These are phyloP conservation scores for Prunus fruticosa DNA, from an alignment of 306 rosid species.

Conservation along the genomic window DNA sequence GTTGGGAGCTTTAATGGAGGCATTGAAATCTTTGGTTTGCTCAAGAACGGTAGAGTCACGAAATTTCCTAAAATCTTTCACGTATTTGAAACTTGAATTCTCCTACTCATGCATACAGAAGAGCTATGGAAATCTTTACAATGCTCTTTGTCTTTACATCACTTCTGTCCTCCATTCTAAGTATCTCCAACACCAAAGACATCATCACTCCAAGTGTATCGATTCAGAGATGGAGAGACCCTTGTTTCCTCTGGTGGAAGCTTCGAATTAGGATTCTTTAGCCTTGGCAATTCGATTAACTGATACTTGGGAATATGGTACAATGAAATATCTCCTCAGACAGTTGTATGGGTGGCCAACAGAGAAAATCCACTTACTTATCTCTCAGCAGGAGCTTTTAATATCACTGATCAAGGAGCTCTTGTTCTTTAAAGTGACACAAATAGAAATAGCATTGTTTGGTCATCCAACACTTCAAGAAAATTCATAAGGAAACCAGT, in stretches of 20 bases:
- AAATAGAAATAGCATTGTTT: conserved; percentile 8
- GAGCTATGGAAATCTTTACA: not conserved
- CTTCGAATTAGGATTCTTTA: conserved; percentile 27
- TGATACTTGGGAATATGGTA: conserved; percentile 23
- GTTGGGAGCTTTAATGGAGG: no score
- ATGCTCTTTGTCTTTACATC: not conserved
- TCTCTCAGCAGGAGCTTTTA: conserved; percentile 29
- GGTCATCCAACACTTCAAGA: conserved; percentile 35
- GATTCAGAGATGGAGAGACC: not conserved
- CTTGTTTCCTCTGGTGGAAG: not conserved
- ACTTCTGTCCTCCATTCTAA: not conserved
- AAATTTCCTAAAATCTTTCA: not conserved
- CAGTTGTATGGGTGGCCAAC: conserved; percentile 58
- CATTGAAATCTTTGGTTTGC: no score
- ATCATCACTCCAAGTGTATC: not conserved
- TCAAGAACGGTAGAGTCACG: not conserved
- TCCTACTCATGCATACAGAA: not conserved
- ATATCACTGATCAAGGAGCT: conserved; percentile 15
- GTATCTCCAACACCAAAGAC: not conserved
- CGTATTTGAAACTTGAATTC: not conserved
- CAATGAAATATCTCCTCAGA: not conserved
- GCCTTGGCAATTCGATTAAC: not conserved
- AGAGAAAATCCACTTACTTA: conserved; percentile 33
- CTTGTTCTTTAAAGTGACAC: conserved; percentile 18
- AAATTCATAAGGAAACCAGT: no score